Evolutionary conservation across 768 basidiomycete genomes (phyloP).

Genomic region (Trichaptum fuscoviolaceum): DNA sequence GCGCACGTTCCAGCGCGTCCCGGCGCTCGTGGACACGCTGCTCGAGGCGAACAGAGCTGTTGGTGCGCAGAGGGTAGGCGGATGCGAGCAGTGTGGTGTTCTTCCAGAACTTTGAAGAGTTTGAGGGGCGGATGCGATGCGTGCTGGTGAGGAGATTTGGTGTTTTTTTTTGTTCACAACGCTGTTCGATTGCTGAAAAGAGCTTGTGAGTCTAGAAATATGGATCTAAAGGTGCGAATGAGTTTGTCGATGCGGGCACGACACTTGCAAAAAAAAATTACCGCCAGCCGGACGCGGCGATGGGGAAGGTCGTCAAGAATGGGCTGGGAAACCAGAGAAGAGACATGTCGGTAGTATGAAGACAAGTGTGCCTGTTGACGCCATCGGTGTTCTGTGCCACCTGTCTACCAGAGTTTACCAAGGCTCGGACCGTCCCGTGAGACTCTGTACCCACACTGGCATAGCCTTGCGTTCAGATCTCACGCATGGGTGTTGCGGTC

Average conservation of each 20-base stretch:
- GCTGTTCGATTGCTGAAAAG: not conserved
- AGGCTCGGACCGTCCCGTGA: no score
- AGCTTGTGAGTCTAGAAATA: not conserved
- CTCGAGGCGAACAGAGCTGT: constrained; percentile 31
- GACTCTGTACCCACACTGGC: no score
- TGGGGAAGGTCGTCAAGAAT: constrained; percentile 37
- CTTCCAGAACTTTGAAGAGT: constrained; percentile 41
- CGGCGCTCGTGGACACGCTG: constrained; percentile 33
- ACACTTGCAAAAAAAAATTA: constrained; percentile 29
- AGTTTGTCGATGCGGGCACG: constrained; percentile 26
- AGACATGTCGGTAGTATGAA: constrained; percentile 43
- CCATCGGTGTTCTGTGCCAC: no score
- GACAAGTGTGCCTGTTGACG: no score
- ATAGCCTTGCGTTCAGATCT: no score
- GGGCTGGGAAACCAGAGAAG: constrained; percentile 32
- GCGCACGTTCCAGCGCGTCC: constrained; percentile 41
- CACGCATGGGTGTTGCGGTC: no score
- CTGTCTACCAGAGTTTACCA: no score
- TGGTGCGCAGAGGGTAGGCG: constrained; percentile 34
- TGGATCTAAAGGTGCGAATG: constrained; percentile 4
- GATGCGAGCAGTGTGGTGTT: constrained; percentile 38
- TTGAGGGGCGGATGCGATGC: constrained; percentile 34
- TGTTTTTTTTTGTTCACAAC: not conserved
- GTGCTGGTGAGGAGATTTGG: constrained; percentile 28
- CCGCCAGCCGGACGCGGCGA: constrained; percentile 31